Evolutionary conservation across 2,329 filamentous ascomycete species (phyloP), one percentile per base, ranked within the genome.

Genomic region (Scopulariopsis brevicaulis): DNA sequence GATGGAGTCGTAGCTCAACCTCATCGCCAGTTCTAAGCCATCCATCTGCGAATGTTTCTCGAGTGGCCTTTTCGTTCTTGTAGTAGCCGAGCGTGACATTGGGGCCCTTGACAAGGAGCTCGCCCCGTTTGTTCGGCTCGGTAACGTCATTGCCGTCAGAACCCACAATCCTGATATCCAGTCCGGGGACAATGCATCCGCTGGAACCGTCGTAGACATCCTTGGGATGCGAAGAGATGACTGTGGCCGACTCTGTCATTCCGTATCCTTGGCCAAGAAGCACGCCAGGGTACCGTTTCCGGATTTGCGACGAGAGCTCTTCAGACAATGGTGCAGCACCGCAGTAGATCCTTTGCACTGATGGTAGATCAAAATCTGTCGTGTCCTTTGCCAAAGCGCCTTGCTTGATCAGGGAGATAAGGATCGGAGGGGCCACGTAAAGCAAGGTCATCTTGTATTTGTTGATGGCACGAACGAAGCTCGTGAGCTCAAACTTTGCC

Each of bases 11-110:
- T 11, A 95, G 74, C 3, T 93, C 75, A 0, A 87, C 90, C 68
- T 95, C 89, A 64, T 96, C 92, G 6, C 92, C 92, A 0, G 92
- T 96, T 48, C 81, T 82, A 78, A 96, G 83, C 83, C 90, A 94
- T 11, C 84, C 84, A 63, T 91, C 85, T 0, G 84, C 66, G 65
- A 90, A 96, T 0, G 91, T 94, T 67, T 95, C 90, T 56, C 80
- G 77, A 22, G 85, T 95, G 3, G 92, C 90, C 65, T 88, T 86
- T 51, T 88, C 84, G 66, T 96, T 96, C 72, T 95, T 87, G 57
- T 96, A 74, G 64, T 96, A 96, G 1, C 92, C 92, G 0, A 96
- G 71, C 0, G 88, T 85, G 1, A 95, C 82, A 1, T 85, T 85
- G 0, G 90, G 91, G 0, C 83, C 83, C 67, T 90, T 87, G 24